Evolutionary conservation across 495 filamentous ascomycete species (phyloP).

Genomic region (Bacidia gigantensis): DNA sequence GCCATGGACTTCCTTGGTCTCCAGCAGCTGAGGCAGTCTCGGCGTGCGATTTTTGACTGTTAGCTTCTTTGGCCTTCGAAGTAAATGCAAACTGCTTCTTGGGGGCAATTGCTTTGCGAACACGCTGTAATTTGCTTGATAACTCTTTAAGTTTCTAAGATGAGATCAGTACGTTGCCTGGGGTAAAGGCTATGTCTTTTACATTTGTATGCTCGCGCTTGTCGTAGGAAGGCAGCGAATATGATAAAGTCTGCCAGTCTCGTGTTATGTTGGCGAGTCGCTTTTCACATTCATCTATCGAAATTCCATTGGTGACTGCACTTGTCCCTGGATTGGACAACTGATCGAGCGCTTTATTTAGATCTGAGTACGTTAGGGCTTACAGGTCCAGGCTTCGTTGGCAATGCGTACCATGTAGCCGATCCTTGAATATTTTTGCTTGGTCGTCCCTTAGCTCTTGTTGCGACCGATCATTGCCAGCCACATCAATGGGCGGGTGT

Average conservation of each 20-base stretch:
- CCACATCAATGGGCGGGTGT: too few species aligned
- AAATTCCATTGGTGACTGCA: constrained; percentile 45
- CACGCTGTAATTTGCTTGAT: constrained; percentile 47
- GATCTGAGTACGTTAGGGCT: constrained; percentile 33
- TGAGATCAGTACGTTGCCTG: neutral
- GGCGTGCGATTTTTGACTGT: neutral
- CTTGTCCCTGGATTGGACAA: constrained; percentile 37
- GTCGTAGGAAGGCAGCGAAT: constrained; percentile 61
- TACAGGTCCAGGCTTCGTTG: too few species aligned
- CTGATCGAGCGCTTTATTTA: constrained; percentile 48
- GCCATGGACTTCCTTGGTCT: neutral
- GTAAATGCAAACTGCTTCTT: constrained; percentile 64
- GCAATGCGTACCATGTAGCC: too few species aligned
- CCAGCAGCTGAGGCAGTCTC: neutral
- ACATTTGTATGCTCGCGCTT: constrained; percentile 62
- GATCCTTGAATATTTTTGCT: too few species aligned
- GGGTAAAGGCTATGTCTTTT: constrained; percentile 1
- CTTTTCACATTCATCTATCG: constrained; percentile 53
- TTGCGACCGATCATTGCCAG: too few species aligned
- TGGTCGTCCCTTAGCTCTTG: too few species aligned
- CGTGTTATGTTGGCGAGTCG: constrained; percentile 52
- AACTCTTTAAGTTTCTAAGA: constrained; percentile 48
- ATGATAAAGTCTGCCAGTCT: constrained; percentile 53
- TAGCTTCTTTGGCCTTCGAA: constrained; percentile 19
- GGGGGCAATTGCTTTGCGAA: constrained; percentile 43